phyloP scores from a whole-genome alignment of 2,329 filamentous ascomycete species.

The Thielaviopsis musarum region DNA sequence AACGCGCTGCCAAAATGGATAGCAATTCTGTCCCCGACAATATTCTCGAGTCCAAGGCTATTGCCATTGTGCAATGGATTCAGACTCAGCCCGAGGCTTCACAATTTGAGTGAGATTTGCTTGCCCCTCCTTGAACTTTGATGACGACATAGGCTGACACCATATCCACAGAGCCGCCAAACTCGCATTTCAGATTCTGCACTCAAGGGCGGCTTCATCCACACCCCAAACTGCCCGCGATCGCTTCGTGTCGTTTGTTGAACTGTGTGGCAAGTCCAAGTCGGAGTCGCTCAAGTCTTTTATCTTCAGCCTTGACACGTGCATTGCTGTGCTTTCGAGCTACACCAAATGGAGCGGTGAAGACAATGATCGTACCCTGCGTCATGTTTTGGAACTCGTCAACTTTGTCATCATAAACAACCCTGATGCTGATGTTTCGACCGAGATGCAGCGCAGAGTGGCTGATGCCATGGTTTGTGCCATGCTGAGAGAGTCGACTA shows the following conservation, averaged over 20 bases:
- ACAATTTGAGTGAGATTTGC: slow-evolving; percentile 7
- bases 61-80: slow-evolving; percentile 13
- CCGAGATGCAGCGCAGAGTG: slow-evolving; percentile 27
- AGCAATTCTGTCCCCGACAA: slow-evolving; percentile 5
- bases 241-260: slow-evolving; percentile 29
- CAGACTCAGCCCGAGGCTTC: slow-evolving; percentile 10
- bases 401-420: slow-evolving; percentile 34
- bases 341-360: slow-evolving; percentile 52
- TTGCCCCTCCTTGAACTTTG: background rate
- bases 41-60: slow-evolving; percentile 8
- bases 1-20: slow-evolving; percentile 6
- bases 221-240: slow-evolving; percentile 8
- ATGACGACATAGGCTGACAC: slow-evolving; percentile 1
- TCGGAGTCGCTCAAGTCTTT: slow-evolving; percentile 27
- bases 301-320: slow-evolving; percentile 34
- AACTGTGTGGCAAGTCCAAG: slow-evolving; percentile 37
- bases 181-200: slow-evolving; percentile 40
- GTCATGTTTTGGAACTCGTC: slow-evolving; percentile 42
- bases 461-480: slow-evolving; percentile 38
- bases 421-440: slow-evolving; percentile 23
- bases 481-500: slow-evolving; percentile 41
- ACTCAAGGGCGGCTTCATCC: slow-evolving; percentile 18
- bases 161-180: slow-evolving; percentile 13
- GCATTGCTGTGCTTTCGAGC: slow-evolving; percentile 38
- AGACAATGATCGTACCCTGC: slow-evolving; percentile 47